Percentiles rank a stretch among this genome's conserved stretches.
Evolutionary conservation across 2,329 filamentous ascomycete genomes (phyloP).

Genomic region (Trichoderma citrinoviride): DNA sequence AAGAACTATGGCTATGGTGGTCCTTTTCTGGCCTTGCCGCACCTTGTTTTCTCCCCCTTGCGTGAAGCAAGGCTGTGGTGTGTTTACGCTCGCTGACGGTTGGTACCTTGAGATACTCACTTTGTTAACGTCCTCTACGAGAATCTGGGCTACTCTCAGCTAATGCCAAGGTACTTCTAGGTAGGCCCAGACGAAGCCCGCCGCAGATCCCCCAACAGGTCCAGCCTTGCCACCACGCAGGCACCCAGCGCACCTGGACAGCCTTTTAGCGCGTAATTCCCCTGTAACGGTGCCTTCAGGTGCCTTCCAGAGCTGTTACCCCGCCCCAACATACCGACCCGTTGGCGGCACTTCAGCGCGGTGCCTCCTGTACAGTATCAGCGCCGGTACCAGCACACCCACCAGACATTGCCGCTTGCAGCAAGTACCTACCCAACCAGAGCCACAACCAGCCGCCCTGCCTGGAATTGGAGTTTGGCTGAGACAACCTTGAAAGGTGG

Average conservation of each 20-base stretch:
- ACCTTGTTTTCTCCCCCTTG: conserved; percentile 8
- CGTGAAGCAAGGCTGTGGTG: conserved; percentile 11
- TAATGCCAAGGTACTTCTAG: background rate
- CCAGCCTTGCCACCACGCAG: conserved; percentile 6
- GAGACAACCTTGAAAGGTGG: background rate
- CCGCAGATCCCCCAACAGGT: background rate
- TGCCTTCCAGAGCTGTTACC: conserved; percentile 17
- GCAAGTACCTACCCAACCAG: background rate
- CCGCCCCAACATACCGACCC: conserved; percentile 15
- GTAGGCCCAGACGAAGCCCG: background rate
- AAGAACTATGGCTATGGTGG: background rate
- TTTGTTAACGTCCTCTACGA: too few relatives aligned
- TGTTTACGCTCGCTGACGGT: background rate
- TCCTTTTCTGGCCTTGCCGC: background rate
- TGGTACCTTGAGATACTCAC: too few relatives aligned
- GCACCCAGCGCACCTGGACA: background rate
- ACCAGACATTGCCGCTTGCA: background rate
- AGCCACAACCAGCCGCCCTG: background rate
- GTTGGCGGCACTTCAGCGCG: conserved; percentile 6
- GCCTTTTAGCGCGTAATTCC: background rate
- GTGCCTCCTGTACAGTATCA: background rate
- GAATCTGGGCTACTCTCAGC: accelerated
- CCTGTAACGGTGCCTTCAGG: background rate
- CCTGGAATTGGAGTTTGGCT: conserved; percentile 14
- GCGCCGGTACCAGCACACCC: background rate